Evolutionary conservation across 495 filamentous ascomycete genomes (phyloP).

Genomic region (Stereocaulon alpinum): DNA sequence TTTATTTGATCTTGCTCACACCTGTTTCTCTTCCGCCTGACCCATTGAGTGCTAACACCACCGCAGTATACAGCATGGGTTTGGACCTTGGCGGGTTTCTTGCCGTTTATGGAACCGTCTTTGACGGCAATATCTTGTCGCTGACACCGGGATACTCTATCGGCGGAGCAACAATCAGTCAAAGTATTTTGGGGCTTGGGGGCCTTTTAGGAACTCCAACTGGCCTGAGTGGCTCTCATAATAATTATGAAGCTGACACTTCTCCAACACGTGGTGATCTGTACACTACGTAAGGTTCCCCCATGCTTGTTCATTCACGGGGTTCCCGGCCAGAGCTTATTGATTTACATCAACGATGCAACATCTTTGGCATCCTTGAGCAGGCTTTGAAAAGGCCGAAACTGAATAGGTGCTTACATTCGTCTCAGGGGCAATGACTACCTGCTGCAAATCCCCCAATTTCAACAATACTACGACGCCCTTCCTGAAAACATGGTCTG

Average conservation of each 20-base stretch:
- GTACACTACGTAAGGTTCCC: conserved; percentile 27
- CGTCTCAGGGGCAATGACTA: conserved; percentile 23
- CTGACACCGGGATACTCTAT: conserved; percentile 35
- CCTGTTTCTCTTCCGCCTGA: not conserved
- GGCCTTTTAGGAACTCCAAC: conserved; percentile 25
- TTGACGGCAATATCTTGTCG: conserved; percentile 38
- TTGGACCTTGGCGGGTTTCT: conserved; percentile 41
- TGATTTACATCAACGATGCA: too few relatives aligned
- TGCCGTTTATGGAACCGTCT: conserved; percentile 39
- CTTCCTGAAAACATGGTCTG: conserved; percentile 12
- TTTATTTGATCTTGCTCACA: not conserved
- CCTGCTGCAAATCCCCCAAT: conserved; percentile 23
- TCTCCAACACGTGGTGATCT: conserved; percentile 45
- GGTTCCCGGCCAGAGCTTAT: too few relatives aligned
- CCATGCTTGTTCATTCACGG: not conserved
- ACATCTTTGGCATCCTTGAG: too few relatives aligned
- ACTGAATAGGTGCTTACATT: not conserved
- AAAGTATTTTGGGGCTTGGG: conserved; percentile 21
- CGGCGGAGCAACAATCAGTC: conserved; percentile 26
- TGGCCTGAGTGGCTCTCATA: conserved; percentile 45
- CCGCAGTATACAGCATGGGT: conserved; percentile 38
- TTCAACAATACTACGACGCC: conserved; percentile 20
- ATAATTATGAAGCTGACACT: conserved; percentile 46
- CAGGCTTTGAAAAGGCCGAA: not conserved
- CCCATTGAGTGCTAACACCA: conserved; percentile 13